Evolutionary conservation across 345 rosid species (phyloP), one percentile per base, ranked within the genome.

Genomic region (Geranium rotundifolium): DNA sequence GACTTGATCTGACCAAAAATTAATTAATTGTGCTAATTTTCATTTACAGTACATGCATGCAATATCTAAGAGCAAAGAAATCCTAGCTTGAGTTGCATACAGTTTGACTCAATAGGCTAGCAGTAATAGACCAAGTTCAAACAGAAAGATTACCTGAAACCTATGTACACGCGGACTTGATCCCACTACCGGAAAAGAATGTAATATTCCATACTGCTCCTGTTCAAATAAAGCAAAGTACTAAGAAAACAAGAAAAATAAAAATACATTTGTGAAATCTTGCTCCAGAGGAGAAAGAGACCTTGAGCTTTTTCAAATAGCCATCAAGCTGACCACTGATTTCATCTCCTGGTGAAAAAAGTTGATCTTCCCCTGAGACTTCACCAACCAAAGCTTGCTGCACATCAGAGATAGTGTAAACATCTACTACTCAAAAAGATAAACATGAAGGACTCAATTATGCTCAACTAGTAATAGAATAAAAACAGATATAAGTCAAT

Each of bases 351-450:
- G 82, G 73, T 18, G 88, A 81, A 81, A 95, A 95, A 56, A 95
- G 82, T 77, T 90, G 96, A 73, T 88, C 97, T 71, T 95, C 97
- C 16, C 81, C 96, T 19, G 82, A 71, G 69, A 70, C 87, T 75
- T 95, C 95, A 57, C 99, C 99, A 61, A 95, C 99, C 87, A 95
- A 82, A 57, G 97, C 89, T 86, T 85, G 92, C 99, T 95, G 78
- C 76, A 72, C 31, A 65, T 37, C 59, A 31, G 54, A 12, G 52
- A 64, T 59, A 41, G 0, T 19, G 0, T 16, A 49, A 23, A 23
- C 27, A 23, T 23, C 41, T 8, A 17, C 27, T 59, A 63, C 19
- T 46, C 41, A 46, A 12, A 46, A 46, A 46, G 16, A 46, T 9
- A 7, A 14, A 46, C 52, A 46, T 46, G 52, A 12, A 46, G 16